A percentile compares a stretch with the other conserved stretches of the same genome.
Evolutionary conservation across 805 yeast species (phyloP).

Genomic region (Kazachstania psychrophila): DNA sequence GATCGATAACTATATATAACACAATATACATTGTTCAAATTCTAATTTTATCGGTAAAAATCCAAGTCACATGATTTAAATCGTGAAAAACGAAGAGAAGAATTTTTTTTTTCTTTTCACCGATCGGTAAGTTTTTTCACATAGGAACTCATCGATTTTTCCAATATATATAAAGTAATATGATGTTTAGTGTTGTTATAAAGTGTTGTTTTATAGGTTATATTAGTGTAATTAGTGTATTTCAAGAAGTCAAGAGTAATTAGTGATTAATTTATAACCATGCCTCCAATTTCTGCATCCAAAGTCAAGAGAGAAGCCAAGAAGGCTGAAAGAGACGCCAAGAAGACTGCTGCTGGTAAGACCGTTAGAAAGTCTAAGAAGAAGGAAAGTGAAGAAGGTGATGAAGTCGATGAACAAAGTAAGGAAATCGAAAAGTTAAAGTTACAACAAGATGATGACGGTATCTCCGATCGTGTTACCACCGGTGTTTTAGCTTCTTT

Average conservation of each 20-base stretch:
- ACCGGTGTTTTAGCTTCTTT: constrained; percentile 93
- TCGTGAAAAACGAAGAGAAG: background rate
- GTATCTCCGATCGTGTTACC: constrained; percentile 92
- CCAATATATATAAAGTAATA: background rate
- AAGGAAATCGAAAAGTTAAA: constrained; percentile 77
- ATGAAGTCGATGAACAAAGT: constrained; percentile 52
- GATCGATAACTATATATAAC: too few relatives aligned
- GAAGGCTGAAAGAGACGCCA: constrained; percentile 97
- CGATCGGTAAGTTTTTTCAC: too few relatives aligned
- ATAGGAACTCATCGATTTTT: constrained; percentile 1
- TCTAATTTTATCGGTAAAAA: too few relatives aligned
- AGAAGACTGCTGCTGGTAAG: constrained; percentile 79
- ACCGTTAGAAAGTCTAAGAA: constrained; percentile 35
- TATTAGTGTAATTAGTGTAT: too few relatives aligned
- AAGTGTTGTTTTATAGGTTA: constrained; percentile 12
- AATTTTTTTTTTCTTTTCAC: too few relatives aligned
- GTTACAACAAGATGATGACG: constrained; percentile 87
- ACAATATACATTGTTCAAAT: too few relatives aligned
- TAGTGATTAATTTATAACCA: constrained; percentile 7
- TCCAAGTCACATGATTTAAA: background rate
- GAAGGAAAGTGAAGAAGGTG: constrained; percentile 34
- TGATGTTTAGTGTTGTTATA: constrained; percentile 6
- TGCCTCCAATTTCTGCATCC: constrained; percentile 66
- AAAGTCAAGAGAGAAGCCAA: constrained; percentile 95
- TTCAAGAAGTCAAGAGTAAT: too few relatives aligned